These are phyloP conservation scores for Xylaria grammica DNA, from an alignment of 495 filamentous ascomycete genomes.

Conservation along the genomic window DNA sequence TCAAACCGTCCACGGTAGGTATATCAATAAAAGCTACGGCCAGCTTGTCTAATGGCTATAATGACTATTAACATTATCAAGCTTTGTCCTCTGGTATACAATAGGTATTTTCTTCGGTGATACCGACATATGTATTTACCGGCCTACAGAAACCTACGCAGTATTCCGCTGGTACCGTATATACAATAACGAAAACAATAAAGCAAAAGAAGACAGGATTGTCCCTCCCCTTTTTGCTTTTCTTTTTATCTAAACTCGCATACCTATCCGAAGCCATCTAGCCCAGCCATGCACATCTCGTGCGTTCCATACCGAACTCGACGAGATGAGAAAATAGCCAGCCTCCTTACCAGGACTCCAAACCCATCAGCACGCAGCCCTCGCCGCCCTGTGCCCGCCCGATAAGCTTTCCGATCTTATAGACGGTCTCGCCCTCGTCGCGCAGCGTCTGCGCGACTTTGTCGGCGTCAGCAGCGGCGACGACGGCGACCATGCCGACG, in stretches of 20 bases:
- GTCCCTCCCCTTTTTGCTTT: neutral
- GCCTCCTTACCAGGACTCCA: conserved; percentile 68
- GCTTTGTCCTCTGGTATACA: neutral
- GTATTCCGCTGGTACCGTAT: neutral
- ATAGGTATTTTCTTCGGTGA: too few relatives aligned
- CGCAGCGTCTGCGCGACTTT: conserved; percentile 59
- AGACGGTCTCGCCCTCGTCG: conserved; percentile 75
- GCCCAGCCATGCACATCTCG: neutral
- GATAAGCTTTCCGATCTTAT: conserved; percentile 72
- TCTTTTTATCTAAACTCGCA: conserved; percentile 17
- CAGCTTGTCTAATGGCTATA: neutral
- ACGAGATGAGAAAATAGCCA: neutral
- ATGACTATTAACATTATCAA: neutral
- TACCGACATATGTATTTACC: neutral
- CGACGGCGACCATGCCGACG: conserved; percentile 88
- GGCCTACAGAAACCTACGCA: neutral
- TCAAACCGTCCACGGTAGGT: neutral
- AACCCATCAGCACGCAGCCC: conserved; percentile 70
- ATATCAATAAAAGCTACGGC: neutral
- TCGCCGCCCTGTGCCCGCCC: conserved; percentile 56
- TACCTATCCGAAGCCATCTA: neutral
- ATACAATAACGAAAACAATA: neutral
- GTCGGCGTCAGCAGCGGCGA: conserved; percentile 61
- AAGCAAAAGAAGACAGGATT: neutral
- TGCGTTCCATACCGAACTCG: too few relatives aligned